phyloP scores from a whole-genome alignment of 495 filamentous ascomycete genomes.

The Entonaema liquescens region DNA sequence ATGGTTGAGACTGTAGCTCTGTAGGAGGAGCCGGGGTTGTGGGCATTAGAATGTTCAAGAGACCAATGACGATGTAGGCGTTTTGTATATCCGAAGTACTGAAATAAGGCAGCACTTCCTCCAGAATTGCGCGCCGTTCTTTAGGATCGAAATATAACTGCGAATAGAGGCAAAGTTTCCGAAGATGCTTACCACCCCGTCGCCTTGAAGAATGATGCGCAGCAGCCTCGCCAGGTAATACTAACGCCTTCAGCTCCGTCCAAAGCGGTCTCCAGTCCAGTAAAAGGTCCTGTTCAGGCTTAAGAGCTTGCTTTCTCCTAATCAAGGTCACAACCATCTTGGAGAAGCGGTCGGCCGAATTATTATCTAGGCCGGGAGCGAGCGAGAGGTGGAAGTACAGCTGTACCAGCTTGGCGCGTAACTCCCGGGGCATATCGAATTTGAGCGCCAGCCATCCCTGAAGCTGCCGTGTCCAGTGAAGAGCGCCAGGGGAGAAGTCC shows the following conservation, averaged over 20 bases:
- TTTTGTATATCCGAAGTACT: slow-evolving; percentile 89
- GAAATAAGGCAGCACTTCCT: slow-evolving; percentile 95
- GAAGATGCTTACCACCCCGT: slow-evolving; percentile 63
- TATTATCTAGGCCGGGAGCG: slow-evolving; percentile 85
- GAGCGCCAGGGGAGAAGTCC: slow-evolving; percentile 90
- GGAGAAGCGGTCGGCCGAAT: slow-evolving; percentile 86
- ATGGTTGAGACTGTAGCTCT: slow-evolving; percentile 75
- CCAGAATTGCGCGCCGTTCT: slow-evolving; percentile 85
- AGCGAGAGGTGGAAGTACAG: slow-evolving; percentile 95
- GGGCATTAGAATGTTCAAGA: slow-evolving; percentile 87
- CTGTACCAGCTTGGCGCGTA: slow-evolving; percentile 82
- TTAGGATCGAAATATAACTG: slow-evolving; percentile 91
- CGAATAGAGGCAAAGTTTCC: slow-evolving; percentile 87
- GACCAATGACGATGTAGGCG: slow-evolving; percentile 85
- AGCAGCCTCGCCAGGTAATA: slow-evolving; percentile 81
- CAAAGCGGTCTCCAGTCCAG: slow-evolving; percentile 93
- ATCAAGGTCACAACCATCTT: slow-evolving; percentile 96
- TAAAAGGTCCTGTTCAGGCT: slow-evolving; percentile 83
- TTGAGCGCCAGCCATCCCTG: slow-evolving; percentile 95
- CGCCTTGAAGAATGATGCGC: slow-evolving; percentile 56
- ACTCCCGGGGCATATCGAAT: slow-evolving; percentile 88
- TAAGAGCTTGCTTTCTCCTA: slow-evolving; percentile 95
- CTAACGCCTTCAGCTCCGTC: slow-evolving; percentile 88
- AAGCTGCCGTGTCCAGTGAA: slow-evolving; percentile 97
- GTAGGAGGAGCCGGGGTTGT: slow-evolving; percentile 79